Base-by-base conservation (phyloP, 2,329 filamentous ascomycete species). In the Fusarium torreyae region DNA sequence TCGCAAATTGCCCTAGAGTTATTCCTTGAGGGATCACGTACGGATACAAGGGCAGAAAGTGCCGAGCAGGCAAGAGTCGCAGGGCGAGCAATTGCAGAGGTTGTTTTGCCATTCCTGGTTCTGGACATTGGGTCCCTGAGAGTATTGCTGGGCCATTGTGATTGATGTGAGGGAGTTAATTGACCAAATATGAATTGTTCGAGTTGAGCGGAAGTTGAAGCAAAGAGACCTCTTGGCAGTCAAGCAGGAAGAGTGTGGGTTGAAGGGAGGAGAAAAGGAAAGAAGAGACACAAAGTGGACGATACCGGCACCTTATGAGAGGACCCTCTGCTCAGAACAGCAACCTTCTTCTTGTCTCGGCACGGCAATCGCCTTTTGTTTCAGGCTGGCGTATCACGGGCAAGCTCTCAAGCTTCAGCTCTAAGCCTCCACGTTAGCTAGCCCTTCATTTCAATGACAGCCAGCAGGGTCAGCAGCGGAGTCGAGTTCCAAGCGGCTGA, bases 31-130 rank as follows among this genome's bases (percentile, higher is more conserved):
- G 20, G 36, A 48, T 20, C 22, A 81, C 82, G 48, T 76, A 85
- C 83, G 74, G 24, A 85, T 68, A 63, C 83, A 85, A 13, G 83
- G 83, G 54, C 82, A 69, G 50, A 76, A 84, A 34, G 76, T 77
- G 45, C 76, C 77, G 31, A 84, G 72, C 45, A 81, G 67, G 64
- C 81, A 84, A 49, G 73, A 77, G 26, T 74, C 76, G 69, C 78
- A 78, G 18, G 82, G 82, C 18, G 75, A 75, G 77, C 83, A 85
- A 72, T 78, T 71, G 71, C 77, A 80, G 50, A 85, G 76, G 63
- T 72, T 71, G 61, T 70, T 75, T 63, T 79, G 66, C 82, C 81
- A 84, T 59, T 80, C 74, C 50, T 78, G 75, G 60, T 73, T 66
- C 52, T 69, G 72, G 59, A 70, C 73, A 61, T 74, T 75, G 38